Evolutionary conservation across 768 basidiomycete genomes (phyloP), one percentile per base, ranked within the genome.

Genomic region (Phaffia tasmanica): DNA sequence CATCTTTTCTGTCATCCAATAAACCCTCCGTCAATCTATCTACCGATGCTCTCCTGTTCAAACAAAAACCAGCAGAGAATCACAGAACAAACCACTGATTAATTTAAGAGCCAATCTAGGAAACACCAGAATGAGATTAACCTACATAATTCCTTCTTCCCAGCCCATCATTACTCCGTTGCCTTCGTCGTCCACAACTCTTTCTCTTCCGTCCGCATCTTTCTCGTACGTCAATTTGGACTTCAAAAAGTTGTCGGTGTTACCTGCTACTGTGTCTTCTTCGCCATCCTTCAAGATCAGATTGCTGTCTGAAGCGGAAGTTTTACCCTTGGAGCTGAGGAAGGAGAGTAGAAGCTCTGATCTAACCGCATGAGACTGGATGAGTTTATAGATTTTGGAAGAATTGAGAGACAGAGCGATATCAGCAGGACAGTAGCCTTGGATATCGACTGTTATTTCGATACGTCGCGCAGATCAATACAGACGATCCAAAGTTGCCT

Each of bases 111-210:
- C 18, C 54, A 8, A 19, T 6, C 56, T 53, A 4, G 51, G 72
- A 53, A 76, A 65, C 70, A 15, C 27, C 50, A 23, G 57, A 27
- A 62, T 2, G n/a, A 25, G 35, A 29, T 16, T 62, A 30, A 56
- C 29, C 19, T 29, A 59, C 47, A 23, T 46, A 51, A 50, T 57
- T 30, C 63, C 69, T 55, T 78, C 77, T 76, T 99, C 95, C 95
- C 95, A 99, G 1, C 92, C 90, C 95, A 99, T 99, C 95, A 99
- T 99, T 6, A 99, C 94, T 16, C 91, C 90, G n/a, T 93, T 83
- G 67, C 91, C 86, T 70, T 86, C 85, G 8, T 77, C 80, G 32
- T 83, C 84, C 18, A 88, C 76, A 69, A 92, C 95, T 25, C 95
- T 82, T 59, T 90, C 86, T 75, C 92, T 89, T 1, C 87, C 89